Evolutionary conservation across 2,329 filamentous ascomycete species (phyloP), one percentile per base, ranked within the genome.

Genomic region (Xylariales sp.): DNA sequence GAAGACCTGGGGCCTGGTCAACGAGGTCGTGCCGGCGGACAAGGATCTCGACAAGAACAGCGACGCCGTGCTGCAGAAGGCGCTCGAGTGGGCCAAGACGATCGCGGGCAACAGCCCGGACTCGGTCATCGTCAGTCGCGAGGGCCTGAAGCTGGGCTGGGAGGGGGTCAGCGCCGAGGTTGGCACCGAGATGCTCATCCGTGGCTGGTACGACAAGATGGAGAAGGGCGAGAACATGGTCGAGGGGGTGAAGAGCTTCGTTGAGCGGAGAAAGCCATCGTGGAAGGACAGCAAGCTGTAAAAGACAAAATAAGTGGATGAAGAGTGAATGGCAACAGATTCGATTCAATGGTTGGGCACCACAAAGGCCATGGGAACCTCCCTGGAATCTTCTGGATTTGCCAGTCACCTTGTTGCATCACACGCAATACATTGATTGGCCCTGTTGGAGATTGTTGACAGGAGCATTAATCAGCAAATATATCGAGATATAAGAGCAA

Each of bases 221-320:
- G 69, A 81, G 44, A 71, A 67, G 3, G 83, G 78, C 0, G 81
- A 85, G 48, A 91, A 91, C 59, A 80, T 88, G 61, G 75, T 72
- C 39, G 85, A 90, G 62, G 87, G 86, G 0, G 67, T 90, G 15
- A 66, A 58, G 61, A 85, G 84, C 43, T 91, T 91, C 66, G 81
- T 85, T 14, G 84, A 89, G 70, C 88, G 81, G 70, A 70, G 83
- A 53, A 73, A 76, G 61, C 77, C 85, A 2, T 67, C 67, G 25
- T 90, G 85, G 84, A 74, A 67, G 51, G 67, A 78, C 40, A 81
- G 76, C 54, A 81, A 80, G 57, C 50, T 82, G 48, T 82, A 59
- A 61, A n/a, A n/a, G n/a, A n/a, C n/a, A n/a, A n/a, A n/a, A n/a
- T n/a, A n/a, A n/a, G n/a, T n/a, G n/a, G n/a, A n/a, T n/a, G n/a